phyloP scores from a whole-genome alignment of 257 asterid species.

The Eustoma russellianum region DNA sequence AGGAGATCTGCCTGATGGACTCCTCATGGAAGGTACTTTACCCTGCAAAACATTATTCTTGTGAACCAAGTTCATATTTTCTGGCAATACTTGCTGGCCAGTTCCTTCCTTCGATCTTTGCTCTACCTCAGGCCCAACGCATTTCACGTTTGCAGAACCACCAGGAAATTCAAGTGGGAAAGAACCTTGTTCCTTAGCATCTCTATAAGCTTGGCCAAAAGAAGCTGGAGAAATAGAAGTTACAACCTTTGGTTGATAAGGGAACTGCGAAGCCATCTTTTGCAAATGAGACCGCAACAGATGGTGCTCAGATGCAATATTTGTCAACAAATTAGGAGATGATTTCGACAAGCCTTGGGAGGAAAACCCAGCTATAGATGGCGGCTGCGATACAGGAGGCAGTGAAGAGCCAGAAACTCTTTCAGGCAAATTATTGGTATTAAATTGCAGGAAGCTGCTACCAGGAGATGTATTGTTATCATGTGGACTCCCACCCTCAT shows the following conservation, averaged over 20 bases:
- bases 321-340: conserved; percentile 32
- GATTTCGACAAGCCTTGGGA: conserved; percentile 22
- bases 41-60: conserved; percentile 26
- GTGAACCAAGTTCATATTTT: conserved; percentile 19
- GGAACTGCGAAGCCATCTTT: conserved; percentile 24
- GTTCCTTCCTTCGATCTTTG: conserved; percentile 30
- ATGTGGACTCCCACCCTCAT: conserved; percentile 25
- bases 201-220: conserved; percentile 18
- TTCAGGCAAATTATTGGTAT: conserved; percentile 29
- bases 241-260: conserved; percentile 35
- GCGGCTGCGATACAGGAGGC: conserved; percentile 27
- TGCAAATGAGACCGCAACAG: conserved; percentile 23
- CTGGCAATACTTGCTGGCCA: conserved; percentile 20
- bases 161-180: conserved; percentile 15
- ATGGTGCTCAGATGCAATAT: conserved; percentile 37
- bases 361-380: conserved; percentile 22
- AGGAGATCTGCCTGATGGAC: conserved; percentile 44
- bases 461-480: conserved; percentile 23
- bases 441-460: conserved; percentile 20
- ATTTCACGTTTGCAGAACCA: conserved; percentile 26
- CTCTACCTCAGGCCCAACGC: conserved; percentile 27
- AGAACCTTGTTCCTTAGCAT: conserved; percentile 20
- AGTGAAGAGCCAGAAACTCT: conserved; percentile 27
- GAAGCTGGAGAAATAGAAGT: conserved; percentile 42
- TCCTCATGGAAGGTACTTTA: conserved; percentile 29